Evolutionary conservation across 208 protist genomes (phyloP).

Genomic region (Spongospora subterranea): DNA sequence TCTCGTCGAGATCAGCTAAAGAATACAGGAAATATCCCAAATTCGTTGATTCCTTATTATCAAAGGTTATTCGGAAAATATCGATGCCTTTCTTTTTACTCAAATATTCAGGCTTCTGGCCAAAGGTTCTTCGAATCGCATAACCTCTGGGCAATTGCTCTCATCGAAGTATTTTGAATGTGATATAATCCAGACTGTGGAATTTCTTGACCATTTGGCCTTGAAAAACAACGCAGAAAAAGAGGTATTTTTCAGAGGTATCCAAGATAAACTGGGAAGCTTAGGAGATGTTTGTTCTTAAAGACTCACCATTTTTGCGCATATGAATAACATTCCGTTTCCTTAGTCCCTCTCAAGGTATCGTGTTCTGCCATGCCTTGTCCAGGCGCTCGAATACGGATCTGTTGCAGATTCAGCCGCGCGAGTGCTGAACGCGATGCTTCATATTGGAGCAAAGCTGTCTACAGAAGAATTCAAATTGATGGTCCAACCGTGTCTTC

Average conservation of each 20-base stretch:
- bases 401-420: background rate
- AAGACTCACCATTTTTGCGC: background rate
- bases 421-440: background rate
- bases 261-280: background rate
- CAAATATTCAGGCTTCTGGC: background rate
- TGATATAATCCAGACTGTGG: constrained; percentile 41
- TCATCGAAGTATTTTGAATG: background rate
- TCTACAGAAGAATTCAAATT: background rate
- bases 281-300: background rate
- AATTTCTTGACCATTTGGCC: constrained; percentile 32
- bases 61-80: background rate
- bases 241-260: constrained; percentile 7
- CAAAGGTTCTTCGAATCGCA: background rate
- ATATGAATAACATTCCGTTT: background rate
- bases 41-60: constrained; percentile 13
- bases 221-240: background rate
- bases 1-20: background rate
- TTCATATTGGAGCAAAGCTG: background rate
- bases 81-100: background rate
- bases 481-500: background rate
- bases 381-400: constrained; percentile 8
- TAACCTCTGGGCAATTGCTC: background rate
- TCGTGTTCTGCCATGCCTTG: constrained; percentile 12
- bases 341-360: background rate
- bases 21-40: background rate